phyloP scores from a whole-genome alignment of 108 stramenopile species.

The Schizochytrium sp. region DNA sequence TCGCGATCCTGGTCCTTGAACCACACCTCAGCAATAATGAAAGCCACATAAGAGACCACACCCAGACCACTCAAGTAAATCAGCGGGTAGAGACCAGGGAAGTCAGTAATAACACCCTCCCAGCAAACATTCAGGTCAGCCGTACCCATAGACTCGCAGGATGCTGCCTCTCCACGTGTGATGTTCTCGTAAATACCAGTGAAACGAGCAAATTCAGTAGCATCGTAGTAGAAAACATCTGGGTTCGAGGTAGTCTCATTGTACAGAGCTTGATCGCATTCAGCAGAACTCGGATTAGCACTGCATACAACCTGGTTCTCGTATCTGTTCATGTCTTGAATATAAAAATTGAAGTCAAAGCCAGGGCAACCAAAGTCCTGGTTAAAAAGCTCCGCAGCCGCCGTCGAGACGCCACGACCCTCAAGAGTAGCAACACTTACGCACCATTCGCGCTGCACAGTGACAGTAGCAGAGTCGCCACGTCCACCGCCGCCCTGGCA shows the following conservation, averaged over 20 bases:
- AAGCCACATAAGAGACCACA: constrained; percentile 1
- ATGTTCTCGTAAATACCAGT: constrained; percentile 31
- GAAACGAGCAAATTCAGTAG: neutral
- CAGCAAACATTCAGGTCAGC: constrained; percentile 54
- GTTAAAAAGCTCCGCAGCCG: neutral
- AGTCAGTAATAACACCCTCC: constrained; percentile 53
- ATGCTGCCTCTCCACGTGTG: neutral
- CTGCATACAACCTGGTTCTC: neutral
- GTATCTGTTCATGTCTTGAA: neutral
- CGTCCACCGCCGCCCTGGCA: constrained; percentile 46
- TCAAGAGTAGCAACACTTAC: neutral
- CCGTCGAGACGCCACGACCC: neutral
- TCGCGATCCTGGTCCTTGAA: constrained; percentile 41
- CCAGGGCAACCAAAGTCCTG: constrained; percentile 54
- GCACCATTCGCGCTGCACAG: constrained; percentile 33
- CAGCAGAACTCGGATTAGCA: neutral
- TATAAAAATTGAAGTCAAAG: neutral
- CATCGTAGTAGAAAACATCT: neutral
- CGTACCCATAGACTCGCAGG: constrained; percentile 14
- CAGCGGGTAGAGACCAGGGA: neutral
- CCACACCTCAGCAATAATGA: constrained; percentile 47
- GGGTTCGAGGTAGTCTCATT: neutral
- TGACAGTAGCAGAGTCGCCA: neutral
- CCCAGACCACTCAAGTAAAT: neutral
- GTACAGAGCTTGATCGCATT: constrained; percentile 15